Conservation (phyloP, 2,329 filamentous ascomycete genomes). For the Calonectria honghensis region DNA sequence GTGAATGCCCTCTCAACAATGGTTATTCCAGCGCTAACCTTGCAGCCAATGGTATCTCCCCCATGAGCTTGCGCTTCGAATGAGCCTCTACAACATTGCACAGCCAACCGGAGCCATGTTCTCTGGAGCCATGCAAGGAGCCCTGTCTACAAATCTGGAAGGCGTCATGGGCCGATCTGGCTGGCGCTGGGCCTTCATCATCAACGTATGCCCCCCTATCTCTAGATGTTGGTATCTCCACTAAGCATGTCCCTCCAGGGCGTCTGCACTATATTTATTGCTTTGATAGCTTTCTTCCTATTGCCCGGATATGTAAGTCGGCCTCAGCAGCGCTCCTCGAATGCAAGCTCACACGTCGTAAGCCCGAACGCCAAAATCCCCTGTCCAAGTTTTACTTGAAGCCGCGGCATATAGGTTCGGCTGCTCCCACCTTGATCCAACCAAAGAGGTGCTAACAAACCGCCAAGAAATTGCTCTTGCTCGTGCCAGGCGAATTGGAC, state of each 20-base stretch:
- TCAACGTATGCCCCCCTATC: constrained; percentile 23
- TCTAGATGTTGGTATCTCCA: not conserved
- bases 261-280: constrained; percentile 23
- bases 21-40: not conserved
- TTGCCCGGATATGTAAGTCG: constrained; percentile 15
- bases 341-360: not conserved
- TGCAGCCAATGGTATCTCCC: constrained; percentile 34
- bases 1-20: not conserved
- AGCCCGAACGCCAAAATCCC: constrained; percentile 29
- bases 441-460: not conserved
- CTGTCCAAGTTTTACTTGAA: constrained; percentile 29
- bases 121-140: constrained; percentile 40
- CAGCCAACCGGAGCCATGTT: constrained; percentile 41
- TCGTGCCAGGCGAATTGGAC: constrained; percentile 10
- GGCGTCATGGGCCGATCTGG: constrained; percentile 32
- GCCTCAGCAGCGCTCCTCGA: too few species aligned
- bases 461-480: constrained; percentile 23
- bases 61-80: constrained; percentile 31
- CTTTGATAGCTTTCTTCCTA: constrained; percentile 16
- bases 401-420: constrained; percentile 20
- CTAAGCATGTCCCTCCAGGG: not conserved
- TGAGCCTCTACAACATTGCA: constrained; percentile 43
- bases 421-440: not conserved
- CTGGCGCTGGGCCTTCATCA: constrained; percentile 44
- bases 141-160: constrained; percentile 35